Evolutionary conservation across 805 yeast genomes (phyloP), one percentile per base, ranked within the genome.

Genomic region (Sugiyamaella americana): DNA sequence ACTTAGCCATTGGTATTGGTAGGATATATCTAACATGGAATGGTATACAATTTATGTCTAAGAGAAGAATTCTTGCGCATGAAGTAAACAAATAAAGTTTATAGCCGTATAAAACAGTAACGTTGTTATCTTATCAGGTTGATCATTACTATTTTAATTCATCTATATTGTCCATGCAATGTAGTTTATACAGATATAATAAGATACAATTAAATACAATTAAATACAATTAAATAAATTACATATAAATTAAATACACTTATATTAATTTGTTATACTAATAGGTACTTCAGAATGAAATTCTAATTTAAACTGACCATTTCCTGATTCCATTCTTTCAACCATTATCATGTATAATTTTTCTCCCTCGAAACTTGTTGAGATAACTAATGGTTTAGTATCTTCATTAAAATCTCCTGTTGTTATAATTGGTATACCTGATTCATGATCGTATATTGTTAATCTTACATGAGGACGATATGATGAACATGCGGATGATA

Each of bases 321-420:
- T 16, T 5, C 60, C 60, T n/a, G 54, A 41, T 49, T 57, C 60
- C 57, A 57, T 57, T 19, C 60, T 41, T 34, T 57, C 60, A 3
- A 54, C 49, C 21, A 47, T 39, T 10, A 44, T 35, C 17, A 36
- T 32, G 36, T 55, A 52, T 18, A 20, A 5, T 2, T 19, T 13
- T 18, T 44, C 47, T 13, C 47, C 47, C 17, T 44, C 37, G 23
- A 44, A 19, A 16, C 21, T 6, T 16, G 26, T 16, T 23, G 30
- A 30, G 2, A 44, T 41, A 11, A 44, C n/a, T 3, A 44, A 37
- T 3, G 47, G 47, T 26, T 20, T 36, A 20, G 37, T 13, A n/a
- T 39, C 16, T 26, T 51, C 55, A 4, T 44, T 36, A 44, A 56
- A 56, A 6, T 38, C 44, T 8, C 46, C 43, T 21, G 46, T 47